These are phyloP conservation scores for Plectosphaerella sp. DNA, from an alignment of 2,329 filamentous ascomycete species.

Conservation along the genomic window DNA sequence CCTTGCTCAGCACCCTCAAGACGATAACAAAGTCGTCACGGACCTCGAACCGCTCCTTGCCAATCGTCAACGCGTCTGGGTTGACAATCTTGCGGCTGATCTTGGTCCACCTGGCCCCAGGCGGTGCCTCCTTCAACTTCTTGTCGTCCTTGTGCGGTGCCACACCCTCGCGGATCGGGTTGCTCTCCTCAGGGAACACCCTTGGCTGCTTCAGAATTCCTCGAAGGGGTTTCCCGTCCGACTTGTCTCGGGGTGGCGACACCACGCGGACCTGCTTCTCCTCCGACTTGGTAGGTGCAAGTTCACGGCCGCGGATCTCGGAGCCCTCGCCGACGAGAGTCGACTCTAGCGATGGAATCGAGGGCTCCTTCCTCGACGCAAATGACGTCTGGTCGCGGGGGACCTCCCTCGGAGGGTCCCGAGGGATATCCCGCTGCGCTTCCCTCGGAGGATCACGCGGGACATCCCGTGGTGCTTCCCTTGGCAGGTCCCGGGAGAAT, in stretches of 20 bases:
- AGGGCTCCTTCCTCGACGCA: constrained; percentile 13
- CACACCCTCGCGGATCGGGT: constrained; percentile 82
- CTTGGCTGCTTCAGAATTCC: constrained; percentile 84
- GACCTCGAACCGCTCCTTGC: constrained; percentile 89
- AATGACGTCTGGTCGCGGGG: constrained; percentile 4
- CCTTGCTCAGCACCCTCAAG: constrained; percentile 76
- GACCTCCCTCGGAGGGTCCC: not conserved
- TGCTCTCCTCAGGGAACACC: constrained; percentile 82
- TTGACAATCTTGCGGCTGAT: constrained; percentile 87
- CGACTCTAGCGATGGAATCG: not conserved
- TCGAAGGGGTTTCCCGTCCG: constrained; percentile 67
- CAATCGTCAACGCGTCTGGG: constrained; percentile 76
- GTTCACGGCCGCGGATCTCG: constrained; percentile 38
- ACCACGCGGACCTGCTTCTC: constrained; percentile 62
- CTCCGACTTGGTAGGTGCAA: constrained; percentile 24
- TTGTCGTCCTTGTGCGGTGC: constrained; percentile 88
- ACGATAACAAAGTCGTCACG: constrained; percentile 94
- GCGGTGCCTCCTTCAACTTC: constrained; percentile 64
- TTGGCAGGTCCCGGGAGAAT: too few relatives aligned
- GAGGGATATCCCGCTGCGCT: too few relatives aligned
- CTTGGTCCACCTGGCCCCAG: constrained; percentile 87
- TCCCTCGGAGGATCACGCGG: too few relatives aligned
- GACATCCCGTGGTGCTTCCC: too few relatives aligned
- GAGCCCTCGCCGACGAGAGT: not conserved
- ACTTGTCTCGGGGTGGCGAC: constrained; percentile 59